phyloP scores from a whole-genome alignment of 345 rosid genomes.

The Rhodamnia argentea region DNA sequence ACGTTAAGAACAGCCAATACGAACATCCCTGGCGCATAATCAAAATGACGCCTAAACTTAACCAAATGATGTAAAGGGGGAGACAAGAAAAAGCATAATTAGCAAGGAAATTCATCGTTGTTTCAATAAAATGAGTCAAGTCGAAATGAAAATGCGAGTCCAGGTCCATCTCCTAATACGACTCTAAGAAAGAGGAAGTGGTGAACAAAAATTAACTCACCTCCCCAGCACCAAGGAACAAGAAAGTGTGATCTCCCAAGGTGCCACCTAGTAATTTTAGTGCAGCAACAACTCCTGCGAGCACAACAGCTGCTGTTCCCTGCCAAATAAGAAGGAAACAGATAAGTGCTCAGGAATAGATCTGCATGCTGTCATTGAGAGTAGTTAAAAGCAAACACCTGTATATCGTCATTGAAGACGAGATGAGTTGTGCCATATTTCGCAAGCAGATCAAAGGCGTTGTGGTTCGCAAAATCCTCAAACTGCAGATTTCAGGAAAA shows the following conservation, averaged over 20 bases:
- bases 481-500: conserved; percentile 33
- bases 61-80: neutral
- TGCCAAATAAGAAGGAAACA: conserved; percentile 11
- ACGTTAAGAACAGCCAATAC: neutral
- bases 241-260: conserved; percentile 69
- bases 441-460: conserved; percentile 74
- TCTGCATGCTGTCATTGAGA: neutral
- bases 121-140: neutral
- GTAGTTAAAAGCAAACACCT: conserved; percentile 25
- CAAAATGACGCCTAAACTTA: neutral
- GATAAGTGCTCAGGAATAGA: neutral
- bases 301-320: conserved; percentile 97
- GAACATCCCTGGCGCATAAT: neutral
- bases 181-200: neutral
- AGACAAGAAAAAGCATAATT: neutral
- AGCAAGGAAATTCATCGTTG: neutral
- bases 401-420: conserved; percentile 95
- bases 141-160: neutral
- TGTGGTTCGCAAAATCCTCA: conserved; percentile 98
- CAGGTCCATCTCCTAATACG: neutral
- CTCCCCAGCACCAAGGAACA: conserved; percentile 97
- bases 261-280: conserved; percentile 55
- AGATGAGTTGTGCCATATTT: conserved; percentile 73
- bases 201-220: conserved; percentile 23
- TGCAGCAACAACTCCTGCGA: conserved; percentile 79